Evolutionary conservation across 768 basidiomycete species (phyloP).

Genomic region (Podaxis mareebaensis): DNA sequence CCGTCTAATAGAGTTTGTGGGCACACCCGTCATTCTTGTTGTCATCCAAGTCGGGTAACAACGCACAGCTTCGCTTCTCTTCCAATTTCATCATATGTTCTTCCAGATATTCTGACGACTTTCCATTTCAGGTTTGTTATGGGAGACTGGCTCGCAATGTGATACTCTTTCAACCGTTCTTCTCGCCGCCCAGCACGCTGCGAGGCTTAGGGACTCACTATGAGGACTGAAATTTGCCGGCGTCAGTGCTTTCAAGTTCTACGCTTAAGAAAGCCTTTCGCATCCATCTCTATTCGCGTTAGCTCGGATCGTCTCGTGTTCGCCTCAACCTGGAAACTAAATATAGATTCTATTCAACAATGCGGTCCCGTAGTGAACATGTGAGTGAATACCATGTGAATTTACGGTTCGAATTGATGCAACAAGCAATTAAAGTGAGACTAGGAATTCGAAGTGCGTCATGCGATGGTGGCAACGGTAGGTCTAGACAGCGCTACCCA

Average conservation of each 20-base stretch:
- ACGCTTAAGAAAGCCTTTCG: not conserved
- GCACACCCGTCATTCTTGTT: too few relatives aligned
- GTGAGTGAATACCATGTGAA: constrained; percentile 15
- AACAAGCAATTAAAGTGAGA: not conserved
- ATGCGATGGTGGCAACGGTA: not conserved
- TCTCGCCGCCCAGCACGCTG: not conserved
- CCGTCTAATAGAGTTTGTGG: too few relatives aligned
- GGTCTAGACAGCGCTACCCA: not conserved
- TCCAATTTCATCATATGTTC: not conserved
- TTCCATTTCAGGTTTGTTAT: constrained; percentile 5
- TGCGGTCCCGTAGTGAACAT: not conserved
- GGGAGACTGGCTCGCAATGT: not conserved
- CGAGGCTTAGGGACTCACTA: not conserved
- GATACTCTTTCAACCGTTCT: too few relatives aligned
- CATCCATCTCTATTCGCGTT: not conserved
- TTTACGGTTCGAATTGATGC: not conserved
- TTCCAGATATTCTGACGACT: not conserved
- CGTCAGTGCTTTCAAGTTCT: not conserved
- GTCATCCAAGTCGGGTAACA: too few relatives aligned
- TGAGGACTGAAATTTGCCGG: not conserved
- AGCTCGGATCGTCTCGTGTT: not conserved
- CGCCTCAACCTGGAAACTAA: not conserved
- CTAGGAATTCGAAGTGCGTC: constrained; percentile 1
- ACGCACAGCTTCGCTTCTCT: not conserved
- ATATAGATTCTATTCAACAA: not conserved